phyloP scores from a whole-genome alignment of 2,329 filamentous ascomycete species.

The Arachnopeziza araneosa region DNA sequence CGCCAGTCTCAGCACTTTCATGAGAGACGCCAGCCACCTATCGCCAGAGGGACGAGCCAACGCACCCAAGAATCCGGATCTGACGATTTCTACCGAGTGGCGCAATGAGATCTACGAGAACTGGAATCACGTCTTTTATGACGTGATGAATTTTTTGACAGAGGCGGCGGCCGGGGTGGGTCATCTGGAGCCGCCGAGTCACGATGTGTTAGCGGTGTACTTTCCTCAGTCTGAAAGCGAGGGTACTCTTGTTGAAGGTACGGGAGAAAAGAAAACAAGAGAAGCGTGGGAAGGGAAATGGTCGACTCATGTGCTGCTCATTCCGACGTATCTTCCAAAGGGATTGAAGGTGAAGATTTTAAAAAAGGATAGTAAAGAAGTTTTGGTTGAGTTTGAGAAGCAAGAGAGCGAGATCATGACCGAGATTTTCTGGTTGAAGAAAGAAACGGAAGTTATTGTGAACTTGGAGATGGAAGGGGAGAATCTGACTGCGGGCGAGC shows the following conservation, averaged over 20 bases:
- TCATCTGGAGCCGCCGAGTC: neutral
- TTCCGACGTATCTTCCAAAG: neutral
- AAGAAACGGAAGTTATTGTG: neutral
- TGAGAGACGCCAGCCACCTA: neutral
- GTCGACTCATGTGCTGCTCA: neutral
- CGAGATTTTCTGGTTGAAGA: neutral
- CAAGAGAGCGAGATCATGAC: neutral
- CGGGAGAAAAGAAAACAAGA: neutral
- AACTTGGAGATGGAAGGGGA: neutral
- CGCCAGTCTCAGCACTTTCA: neutral
- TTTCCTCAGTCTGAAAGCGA: neutral
- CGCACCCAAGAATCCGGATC: neutral
- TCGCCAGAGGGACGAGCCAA: neutral
- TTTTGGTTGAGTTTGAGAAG: neutral
- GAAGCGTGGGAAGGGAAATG: neutral
- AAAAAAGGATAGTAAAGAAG: neutral
- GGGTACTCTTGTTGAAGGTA: neutral
- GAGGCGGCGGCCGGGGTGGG: neutral
- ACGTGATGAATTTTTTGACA: neutral
- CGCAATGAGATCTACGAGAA: neutral
- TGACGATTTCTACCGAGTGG: neutral
- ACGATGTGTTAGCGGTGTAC: neutral
- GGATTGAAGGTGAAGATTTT: neutral
- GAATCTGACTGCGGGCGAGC: neutral
- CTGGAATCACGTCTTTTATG: neutral